Evolutionary conservation across 306 rosid species (phyloP), one percentile per base, ranked within the genome.

Genomic region (Prunus armeniaca): DNA sequence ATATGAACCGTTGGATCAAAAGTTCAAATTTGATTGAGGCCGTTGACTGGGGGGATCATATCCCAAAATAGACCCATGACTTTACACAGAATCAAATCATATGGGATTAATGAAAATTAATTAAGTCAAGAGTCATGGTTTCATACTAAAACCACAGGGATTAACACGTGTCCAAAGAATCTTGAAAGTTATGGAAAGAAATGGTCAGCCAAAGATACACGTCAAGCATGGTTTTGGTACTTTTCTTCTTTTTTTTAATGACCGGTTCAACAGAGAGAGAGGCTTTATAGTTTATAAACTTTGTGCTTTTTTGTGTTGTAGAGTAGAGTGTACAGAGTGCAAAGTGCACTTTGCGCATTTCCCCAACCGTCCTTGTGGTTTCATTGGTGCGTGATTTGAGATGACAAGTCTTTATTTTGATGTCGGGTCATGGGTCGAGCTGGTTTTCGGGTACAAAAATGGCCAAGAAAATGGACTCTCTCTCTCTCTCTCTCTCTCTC

Each of bases 131-230:
- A 28, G 73, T 58, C 76, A 62, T 74, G 72, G 57, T 74, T 78
- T 67, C 56, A 68, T 50, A 24, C 71, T 18, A 47, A 69, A 49
- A 64, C 46, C 24, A 25, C 27, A 47, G n/a, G 10, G 28, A 17
- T 70, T 24, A 58, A 82, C 76, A 79, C 66, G 83, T 54, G 80
- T 72, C 58, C 1, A 57, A 6, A 67, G 83, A 83, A 78, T 76
- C 82, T 61, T 68, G 9, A 38, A 70, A 76, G 49, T 45, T 41
- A 24, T 17, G 34, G 8, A 51, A 45, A 67, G 32, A 80, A 80
- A 80, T 15, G 19, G 85, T 64, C 75, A 81, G 66, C 34, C 24
- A 76, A 68, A 76, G 49, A 68, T 61, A 54, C 67, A 79, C 69
- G 82, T 81, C 74, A 69, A 83, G 73, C 72, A 69, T 65, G 52